These are phyloP conservation scores for Moesziomyces sp. DNA, from an alignment of 1,284 basidiomycete genomes.

Conservation along the genomic window DNA sequence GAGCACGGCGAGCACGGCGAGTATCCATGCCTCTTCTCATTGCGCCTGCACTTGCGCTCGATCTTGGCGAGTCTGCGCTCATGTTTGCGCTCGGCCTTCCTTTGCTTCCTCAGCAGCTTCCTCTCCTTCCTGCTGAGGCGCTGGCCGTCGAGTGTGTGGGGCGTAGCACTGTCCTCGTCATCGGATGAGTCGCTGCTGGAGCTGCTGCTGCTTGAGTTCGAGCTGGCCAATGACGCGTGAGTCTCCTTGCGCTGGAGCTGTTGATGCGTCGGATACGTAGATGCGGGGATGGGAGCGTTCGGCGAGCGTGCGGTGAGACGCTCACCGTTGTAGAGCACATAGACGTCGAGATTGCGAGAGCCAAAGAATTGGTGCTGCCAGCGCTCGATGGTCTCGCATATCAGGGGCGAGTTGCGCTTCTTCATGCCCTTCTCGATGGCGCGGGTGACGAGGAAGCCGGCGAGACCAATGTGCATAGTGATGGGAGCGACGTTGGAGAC, in stretches of 20 bases:
- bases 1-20: background rate
- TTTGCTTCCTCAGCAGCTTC: slow-evolving; percentile 60
- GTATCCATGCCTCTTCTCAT: slow-evolving; percentile 10
- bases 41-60: slow-evolving; percentile 14
- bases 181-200: slow-evolving; percentile 14
- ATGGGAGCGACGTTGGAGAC: slow-evolving; percentile 19
- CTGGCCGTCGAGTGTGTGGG: slow-evolving; percentile 71
- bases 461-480: slow-evolving; percentile 17
- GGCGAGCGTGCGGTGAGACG: slow-evolving; percentile 21
- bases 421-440: slow-evolving; percentile 22
- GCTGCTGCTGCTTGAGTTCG: slow-evolving; percentile 2
- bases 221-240: background rate
- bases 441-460: slow-evolving; percentile 22
- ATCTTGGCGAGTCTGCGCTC: slow-evolving; percentile 11
- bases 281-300: slow-evolving; percentile 5
- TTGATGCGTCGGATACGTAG: background rate
- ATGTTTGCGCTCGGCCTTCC: slow-evolving; percentile 13
- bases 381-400: slow-evolving; percentile 15
- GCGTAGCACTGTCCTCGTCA: background rate
- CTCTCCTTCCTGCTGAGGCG: slow-evolving; percentile 70
- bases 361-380: slow-evolving; percentile 32
- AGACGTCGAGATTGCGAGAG: slow-evolving; percentile 23
- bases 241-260: slow-evolving; percentile 5
- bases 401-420: slow-evolving; percentile 5
- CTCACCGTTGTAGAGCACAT: slow-evolving; percentile 9